Base-by-base conservation (phyloP, 2,329 filamentous ascomycete species). In the Proliferodiscus dingleyae region DNA sequence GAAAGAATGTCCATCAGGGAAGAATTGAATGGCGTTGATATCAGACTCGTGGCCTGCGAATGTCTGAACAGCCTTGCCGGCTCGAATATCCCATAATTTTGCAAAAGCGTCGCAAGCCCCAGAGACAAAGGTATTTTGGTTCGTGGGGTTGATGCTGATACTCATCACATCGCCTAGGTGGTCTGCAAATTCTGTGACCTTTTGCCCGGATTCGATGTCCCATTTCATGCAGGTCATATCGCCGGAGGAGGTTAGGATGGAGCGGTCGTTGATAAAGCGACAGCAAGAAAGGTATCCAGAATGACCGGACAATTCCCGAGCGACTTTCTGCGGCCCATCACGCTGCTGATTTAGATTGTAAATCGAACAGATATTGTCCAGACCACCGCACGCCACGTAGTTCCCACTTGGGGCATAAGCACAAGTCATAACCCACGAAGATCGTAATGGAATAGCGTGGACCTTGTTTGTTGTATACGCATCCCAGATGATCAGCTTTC, bases 201-300 rank as follows among this genome's bases (percentile, higher is more conserved):
- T 96, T 56, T 90, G 89, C 46, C 93, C 93, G 1, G 91, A 95
- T 71, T 98, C 93, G 55, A 98, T 91, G 73, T 98, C 93, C 93
- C 93, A 98, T 64, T 97, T 87, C 85, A 97, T 96, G 69, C 93
- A 98, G 42, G 93, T 98, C 93, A 98, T 98, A 66, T 98, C 93
- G 54, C 93, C 93, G 2, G 93, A 98, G 0, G 93, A 97, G 50
- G 93, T 98, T 55, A 98, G 81, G 63, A 98, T 97, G 64, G 89
- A 89, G 64, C 93, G 85, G 72, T 98, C 93, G 68, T 95, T 97
- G 74, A 97, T 95, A 70, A 98, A 98, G 55, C 93, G 86, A 68
- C 93, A 97, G 85, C 93, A 98, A 18, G 89, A 95, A 36, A 98
- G 81, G 64, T 98, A 98, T 41, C 93, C 93, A 36, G 91, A 95